Base-by-base conservation (phyloP, 2,329 filamentous ascomycete genomes). In the Cercospora nicotianae region DNA sequence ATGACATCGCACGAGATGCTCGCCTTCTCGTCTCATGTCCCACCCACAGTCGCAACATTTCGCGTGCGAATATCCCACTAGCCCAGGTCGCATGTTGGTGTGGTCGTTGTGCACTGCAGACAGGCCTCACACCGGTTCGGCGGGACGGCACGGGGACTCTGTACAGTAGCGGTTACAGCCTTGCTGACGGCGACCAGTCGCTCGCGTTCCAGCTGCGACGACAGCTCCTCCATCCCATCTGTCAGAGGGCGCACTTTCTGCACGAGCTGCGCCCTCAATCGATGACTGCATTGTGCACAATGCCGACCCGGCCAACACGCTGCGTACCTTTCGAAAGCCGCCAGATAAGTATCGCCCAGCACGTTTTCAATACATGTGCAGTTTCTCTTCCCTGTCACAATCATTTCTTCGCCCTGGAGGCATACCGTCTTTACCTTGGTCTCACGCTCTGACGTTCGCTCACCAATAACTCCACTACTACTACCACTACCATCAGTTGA, bases 71-170 rank as follows among this genome's bases (percentile, higher is more conserved):
- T 30, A 16, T 16, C 16, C 23, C 12, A 58, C 53, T 31, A 28
- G 6, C 26, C 7, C 20, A 28, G 53, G 53, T 51, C 20, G 45
- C 45, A 13, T 51, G n/a, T 4, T 53, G 60, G 60, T 53, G 42
- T 30, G 23, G 60, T 30, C 8, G 20, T n/a, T 28, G 18, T 45
- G 18, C 20, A 51, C 26, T 31, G 26, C 23, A 20, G 61, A 39
- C 61, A 63, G 45, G 45, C 61, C 61, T 63, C 61, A 55, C 48
- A 55, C 31, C 45, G 61, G 48, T 55, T 55, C 30, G 61, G 2
- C 61, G 61, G 61, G n/a, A 36, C 61, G 48, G 61, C 42, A 55
- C 28, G 61, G 57, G 61, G 28, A 30, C 31, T 6, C 55, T 59
- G 0, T 18, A 20, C 55, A 12, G 55, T 59, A 48, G 61, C 61